A percentile compares a stretch with the other conserved stretches of the same genome.
These are phyloP conservation scores for Margaritispora aquatica DNA, from an alignment of 495 filamentous ascomycete genomes.

Conservation along the genomic window DNA sequence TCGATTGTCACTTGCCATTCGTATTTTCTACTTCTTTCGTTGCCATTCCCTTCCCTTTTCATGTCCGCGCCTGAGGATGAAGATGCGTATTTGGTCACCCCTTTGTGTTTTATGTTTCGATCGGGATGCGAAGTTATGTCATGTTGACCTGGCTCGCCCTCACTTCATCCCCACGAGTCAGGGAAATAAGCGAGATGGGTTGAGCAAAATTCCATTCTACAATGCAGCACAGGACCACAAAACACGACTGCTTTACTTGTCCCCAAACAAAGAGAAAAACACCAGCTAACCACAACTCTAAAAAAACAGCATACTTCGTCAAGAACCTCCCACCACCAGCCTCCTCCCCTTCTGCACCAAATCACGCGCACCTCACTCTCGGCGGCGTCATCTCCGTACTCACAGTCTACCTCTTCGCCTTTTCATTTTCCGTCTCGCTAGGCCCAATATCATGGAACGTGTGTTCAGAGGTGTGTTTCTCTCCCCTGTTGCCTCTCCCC, in stretches of 20 bases:
- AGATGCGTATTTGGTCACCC: too few relatives aligned
- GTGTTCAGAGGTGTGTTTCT: conserved; percentile 4
- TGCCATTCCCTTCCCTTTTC: neutral
- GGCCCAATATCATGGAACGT: conserved; percentile 14
- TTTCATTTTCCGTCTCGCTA: conserved; percentile 7
- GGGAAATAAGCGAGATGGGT: too few relatives aligned
- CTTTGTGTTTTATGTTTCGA: too few relatives aligned
- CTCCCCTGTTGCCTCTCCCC: neutral
- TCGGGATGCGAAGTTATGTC: too few relatives aligned
- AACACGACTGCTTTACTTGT: too few relatives aligned
- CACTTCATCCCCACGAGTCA: too few relatives aligned
- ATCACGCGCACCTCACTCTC: neutral
- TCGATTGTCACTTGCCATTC: neutral
- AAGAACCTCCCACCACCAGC: conserved; percentile 2
- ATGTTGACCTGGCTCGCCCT: too few relatives aligned
- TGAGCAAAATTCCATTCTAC: too few relatives aligned
- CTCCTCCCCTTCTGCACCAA: neutral
- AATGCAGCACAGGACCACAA: too few relatives aligned
- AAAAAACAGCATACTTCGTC: conserved; percentile 6
- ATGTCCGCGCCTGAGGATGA: too few relatives aligned
- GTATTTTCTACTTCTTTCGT: neutral
- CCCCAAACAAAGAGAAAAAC: too few relatives aligned
- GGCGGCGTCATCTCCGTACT: conserved; percentile 11
- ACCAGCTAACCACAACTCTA: too few relatives aligned
- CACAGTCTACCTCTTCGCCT: conserved; percentile 10